Base-by-base conservation (phyloP, 2,329 filamentous ascomycete species). In the Penicillium sp. region DNA sequence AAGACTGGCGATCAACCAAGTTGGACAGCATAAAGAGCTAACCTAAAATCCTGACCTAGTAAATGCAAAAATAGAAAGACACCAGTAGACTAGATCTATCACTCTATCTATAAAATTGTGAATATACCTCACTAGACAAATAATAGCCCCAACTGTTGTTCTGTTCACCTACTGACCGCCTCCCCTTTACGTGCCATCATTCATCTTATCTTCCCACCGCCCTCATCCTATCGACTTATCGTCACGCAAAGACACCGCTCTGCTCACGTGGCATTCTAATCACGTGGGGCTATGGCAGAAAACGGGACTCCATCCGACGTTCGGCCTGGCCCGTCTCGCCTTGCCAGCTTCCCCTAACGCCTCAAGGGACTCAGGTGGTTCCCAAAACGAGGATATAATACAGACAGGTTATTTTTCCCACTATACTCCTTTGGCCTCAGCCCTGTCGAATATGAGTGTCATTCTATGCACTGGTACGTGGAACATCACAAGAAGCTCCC, bases 401-500 rank as follows among this genome's bases (percentile, higher is more conserved):
- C 26, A 19, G 7, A 73, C 30, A 67, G 67, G 42, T 69, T 56
- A 47, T 71, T 71, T 2, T 64, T 67, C 26, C 48, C 49, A 55
- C 45, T 46, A 37, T 42, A 35, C 30, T 44, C 47, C 56, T 53
- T 45, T 46, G 36, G 43, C 33, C 26, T 11, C n/a, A 11, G n/a
- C 36, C 5, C 19, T 50, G 30, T 36, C 42, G 59, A 71, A 62
- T 9, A 87, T 87, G 85, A 86, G 83, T 62, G 85, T 88, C 58
- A 87, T 88, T 67, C 77, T 88, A 36, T 87, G 84, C 67, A 88
- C 85, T 57, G 84, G 84, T 86, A 74, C 70, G 79, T 64, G 30
- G 40, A 16, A 22, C 14, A 46, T 40, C 14, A 52, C 11, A 28
- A 51, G 42, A 28, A 52, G 38, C 53, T 60, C 49, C 56, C 58